These are phyloP conservation scores for Metschnikowia anglica DNA, from an alignment of 805 yeast genomes.

Conservation along the genomic window DNA sequence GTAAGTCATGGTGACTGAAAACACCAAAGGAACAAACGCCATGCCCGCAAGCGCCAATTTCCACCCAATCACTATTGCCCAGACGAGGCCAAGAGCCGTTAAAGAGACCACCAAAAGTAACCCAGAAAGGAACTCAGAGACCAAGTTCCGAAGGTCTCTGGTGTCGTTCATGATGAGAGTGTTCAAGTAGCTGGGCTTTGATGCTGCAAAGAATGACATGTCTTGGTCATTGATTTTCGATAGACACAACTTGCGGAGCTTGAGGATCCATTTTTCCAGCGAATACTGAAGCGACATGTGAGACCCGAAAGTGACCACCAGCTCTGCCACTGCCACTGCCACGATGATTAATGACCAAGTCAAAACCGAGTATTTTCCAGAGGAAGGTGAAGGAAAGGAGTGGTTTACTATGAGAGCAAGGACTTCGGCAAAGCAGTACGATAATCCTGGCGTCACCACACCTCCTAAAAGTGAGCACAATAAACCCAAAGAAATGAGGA, in stretches of 20 bases:
- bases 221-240: constrained; percentile 50
- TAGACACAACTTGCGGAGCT: constrained; percentile 52
- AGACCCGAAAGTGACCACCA: constrained; percentile 52
- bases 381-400: constrained; percentile 23
- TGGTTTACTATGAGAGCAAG: constrained; percentile 49
- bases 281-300: constrained; percentile 50
- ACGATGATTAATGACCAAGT: constrained; percentile 65
- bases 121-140: constrained; percentile 61
- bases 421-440: constrained; percentile 71
- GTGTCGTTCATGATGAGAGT: constrained; percentile 78
- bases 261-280: constrained; percentile 67
- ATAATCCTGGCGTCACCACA: constrained; percentile 69
- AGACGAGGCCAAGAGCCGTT: constrained; percentile 59
- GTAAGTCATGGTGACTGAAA: constrained; percentile 50
- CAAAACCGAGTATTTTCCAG: constrained; percentile 23
- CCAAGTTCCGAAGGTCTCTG: constrained; percentile 67
- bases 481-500: constrained; percentile 49
- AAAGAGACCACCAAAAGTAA: constrained; percentile 53
- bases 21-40: constrained; percentile 66
- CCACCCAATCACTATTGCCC: constrained; percentile 87
- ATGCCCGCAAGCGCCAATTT: constrained; percentile 79
- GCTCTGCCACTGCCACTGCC: constrained; percentile 64
- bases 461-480: constrained; percentile 56
- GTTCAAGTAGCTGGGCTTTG: constrained; percentile 52
- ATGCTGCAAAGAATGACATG: constrained; percentile 49